Percentiles rank a stretch among this genome's conserved stretches.
phyloP scores from a whole-genome alignment of 2,329 filamentous ascomycete genomes.

The Calonectria pseudoreteaudii region DNA sequence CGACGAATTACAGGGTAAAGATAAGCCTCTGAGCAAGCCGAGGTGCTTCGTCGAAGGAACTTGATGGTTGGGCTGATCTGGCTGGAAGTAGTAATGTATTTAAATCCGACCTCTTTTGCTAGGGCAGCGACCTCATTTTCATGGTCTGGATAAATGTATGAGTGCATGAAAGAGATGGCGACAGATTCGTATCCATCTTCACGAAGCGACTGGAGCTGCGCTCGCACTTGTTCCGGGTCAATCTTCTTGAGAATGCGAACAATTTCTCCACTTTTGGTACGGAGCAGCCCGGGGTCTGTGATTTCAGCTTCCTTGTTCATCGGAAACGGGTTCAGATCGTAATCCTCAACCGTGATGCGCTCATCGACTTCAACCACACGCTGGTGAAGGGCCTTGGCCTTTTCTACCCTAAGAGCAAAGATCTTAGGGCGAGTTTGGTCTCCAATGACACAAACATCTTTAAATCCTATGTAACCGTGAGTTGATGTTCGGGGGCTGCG shows the following conservation, averaged over 20 bases:
- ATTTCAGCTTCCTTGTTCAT: slow-evolving; percentile 62
- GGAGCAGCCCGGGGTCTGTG: slow-evolving; percentile 32
- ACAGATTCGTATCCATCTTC: slow-evolving; percentile 79
- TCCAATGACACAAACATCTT: slow-evolving; percentile 78
- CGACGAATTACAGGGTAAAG: slow-evolving; percentile 77
- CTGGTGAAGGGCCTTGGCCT: slow-evolving; percentile 75
- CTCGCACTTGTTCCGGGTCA: slow-evolving; percentile 59
- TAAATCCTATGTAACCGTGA: slow-evolving; percentile 58
- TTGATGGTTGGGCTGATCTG: slow-evolving; percentile 78
- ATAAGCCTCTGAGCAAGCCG: slow-evolving; percentile 78
- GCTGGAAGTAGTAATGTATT: slow-evolving; percentile 75
- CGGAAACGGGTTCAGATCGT: slow-evolving; percentile 71
- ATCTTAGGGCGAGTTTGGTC: slow-evolving; percentile 79
- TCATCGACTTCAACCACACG: slow-evolving; percentile 78
- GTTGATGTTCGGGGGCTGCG: not conserved
- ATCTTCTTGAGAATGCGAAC: slow-evolving; percentile 71
- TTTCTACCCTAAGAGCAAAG: slow-evolving; percentile 76
- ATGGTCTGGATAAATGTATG: slow-evolving; percentile 87
- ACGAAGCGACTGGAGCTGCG: slow-evolving; percentile 70
- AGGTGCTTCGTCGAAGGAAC: slow-evolving; percentile 74
- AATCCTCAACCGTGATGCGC: slow-evolving; percentile 78
- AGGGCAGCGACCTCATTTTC: slow-evolving; percentile 79
- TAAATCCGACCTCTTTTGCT: slow-evolving; percentile 80
- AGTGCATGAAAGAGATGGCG: slow-evolving; percentile 88
- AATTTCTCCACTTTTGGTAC: slow-evolving; percentile 73